These are phyloP conservation scores for Xylariaceae sp. DNA, from an alignment of 2,329 filamentous ascomycete species.

Conservation along the genomic window DNA sequence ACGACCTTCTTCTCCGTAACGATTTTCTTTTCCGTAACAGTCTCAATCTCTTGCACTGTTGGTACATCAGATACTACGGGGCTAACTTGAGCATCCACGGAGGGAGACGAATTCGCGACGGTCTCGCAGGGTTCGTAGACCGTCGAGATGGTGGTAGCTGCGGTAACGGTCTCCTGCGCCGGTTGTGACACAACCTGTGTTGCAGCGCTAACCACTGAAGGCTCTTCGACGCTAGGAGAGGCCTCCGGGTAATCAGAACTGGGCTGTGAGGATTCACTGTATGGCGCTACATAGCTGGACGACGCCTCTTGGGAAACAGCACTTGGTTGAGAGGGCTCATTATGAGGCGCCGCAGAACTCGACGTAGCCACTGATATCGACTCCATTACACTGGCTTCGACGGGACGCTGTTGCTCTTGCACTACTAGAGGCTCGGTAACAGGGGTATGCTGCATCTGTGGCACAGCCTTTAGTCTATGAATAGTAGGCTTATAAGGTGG, in stretches of 20 bases:
- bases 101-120: not conserved
- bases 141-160: constrained; percentile 23
- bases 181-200: not conserved
- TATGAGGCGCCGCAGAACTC: not conserved
- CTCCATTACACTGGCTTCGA: constrained; percentile 14
- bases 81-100: not conserved
- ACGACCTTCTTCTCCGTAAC: constrained; percentile 26
- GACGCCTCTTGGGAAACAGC: not conserved
- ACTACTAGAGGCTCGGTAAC: constrained; percentile 16
- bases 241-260: not conserved
- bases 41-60: constrained; percentile 24
- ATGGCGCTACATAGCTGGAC: constrained; percentile 1
- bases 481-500: constrained; percentile 41
- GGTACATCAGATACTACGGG: not conserved
- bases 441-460: constrained; percentile 33
- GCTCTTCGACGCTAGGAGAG: constrained; percentile 5
- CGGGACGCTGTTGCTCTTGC: constrained; percentile 13
- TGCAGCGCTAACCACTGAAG: not conserved
- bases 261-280: not conserved
- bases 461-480: constrained; percentile 35
- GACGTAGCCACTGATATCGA: not conserved
- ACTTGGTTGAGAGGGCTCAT: not conserved
- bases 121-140: constrained; percentile 34
- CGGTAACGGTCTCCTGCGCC: not conserved
- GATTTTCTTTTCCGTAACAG: constrained; percentile 26